Base-by-base conservation (phyloP, 768 basidiomycete species). In the Brasilioporus rufonigricans region DNA sequence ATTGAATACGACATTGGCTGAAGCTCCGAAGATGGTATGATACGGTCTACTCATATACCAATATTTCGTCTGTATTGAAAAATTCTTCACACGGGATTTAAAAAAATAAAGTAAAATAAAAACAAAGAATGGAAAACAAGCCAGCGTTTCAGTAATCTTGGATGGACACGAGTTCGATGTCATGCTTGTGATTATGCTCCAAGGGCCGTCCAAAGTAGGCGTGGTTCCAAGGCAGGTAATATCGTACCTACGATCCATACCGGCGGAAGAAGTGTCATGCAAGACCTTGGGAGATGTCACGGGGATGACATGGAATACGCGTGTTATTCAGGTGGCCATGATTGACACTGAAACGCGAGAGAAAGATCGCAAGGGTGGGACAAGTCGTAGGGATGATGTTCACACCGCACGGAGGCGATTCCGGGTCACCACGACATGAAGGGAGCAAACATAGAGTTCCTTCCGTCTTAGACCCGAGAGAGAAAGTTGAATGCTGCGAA, bases 391-490 rank as follows among this genome's bases (percentile, higher is more conserved):
- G 52, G 32, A 59, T 56, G 44, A 63, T 50, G 41, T 49, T 50
- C 58, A 61, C 56, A 57, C 52, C 56, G 60, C 44, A 43, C 55
- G 57, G 58, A 47, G 35, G 50, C 35, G 56, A 67, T 63, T n/a
- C 61, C 55, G 61, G 46, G 46, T 55, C 44, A 44, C 51, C 52
- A 52, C 57, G 58, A 66, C 61, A 57, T 67, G 62, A 61, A 62
- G 53, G 57, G 63, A 69, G 44, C 44, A 65, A 53, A 58, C 44
- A 50, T 58, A 62, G 64, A 59, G 61, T 36, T 36, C 35, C 35
- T 46, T 57, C 70, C 70, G 68, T 64, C 61, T 61, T 71, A 66
- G 66, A 58, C 57, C 70, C 69, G 64, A 65, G 61, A 56, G 53
- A 49, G 63, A 41, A 57, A 55, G 57, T 52, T 48, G 44, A 49